Evolutionary conservation across 179 eudicot genomes (phyloP).

Genomic region (Silene noctiflora): DNA sequence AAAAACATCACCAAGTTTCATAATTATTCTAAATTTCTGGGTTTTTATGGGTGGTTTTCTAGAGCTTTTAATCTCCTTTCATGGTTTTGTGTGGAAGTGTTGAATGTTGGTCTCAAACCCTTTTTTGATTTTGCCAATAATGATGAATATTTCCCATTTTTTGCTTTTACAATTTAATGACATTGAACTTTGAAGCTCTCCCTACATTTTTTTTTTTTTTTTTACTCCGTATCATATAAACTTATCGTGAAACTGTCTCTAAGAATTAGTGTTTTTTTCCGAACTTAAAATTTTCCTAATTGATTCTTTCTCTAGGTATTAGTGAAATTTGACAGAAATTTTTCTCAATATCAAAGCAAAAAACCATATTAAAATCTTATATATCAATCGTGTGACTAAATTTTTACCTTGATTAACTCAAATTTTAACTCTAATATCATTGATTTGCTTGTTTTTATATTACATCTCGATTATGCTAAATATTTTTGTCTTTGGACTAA

Average conservation of each 20-base stretch:
- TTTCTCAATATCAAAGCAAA: slow-evolving; percentile 18
- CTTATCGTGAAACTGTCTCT: not conserved
- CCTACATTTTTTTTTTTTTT: slow-evolving; percentile 15
- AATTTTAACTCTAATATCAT: slow-evolving; percentile 17
- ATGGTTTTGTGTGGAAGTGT: slow-evolving; percentile 12
- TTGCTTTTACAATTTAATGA: slow-evolving; percentile 11
- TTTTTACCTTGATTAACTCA: slow-evolving; percentile 25
- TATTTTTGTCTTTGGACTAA: slow-evolving; percentile 8
- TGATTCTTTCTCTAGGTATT: slow-evolving; percentile 17
- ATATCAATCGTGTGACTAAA: not conserved
- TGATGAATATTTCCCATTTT: slow-evolving; percentile 9
- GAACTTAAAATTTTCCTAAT: not conserved
- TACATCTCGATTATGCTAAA: not conserved
- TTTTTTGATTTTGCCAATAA: slow-evolving; percentile 4
- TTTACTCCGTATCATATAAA: slow-evolving; percentile 11
- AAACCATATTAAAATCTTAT: not conserved
- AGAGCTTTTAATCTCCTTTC: slow-evolving; percentile 13
- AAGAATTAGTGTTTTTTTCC: not conserved
- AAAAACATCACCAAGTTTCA: slow-evolving; percentile 1
- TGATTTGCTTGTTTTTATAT: slow-evolving; percentile 12
- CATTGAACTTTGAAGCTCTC: slow-evolving; percentile 22
- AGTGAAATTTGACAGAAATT: slow-evolving; percentile 1
- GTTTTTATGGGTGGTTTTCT: not conserved
- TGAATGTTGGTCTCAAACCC: slow-evolving; percentile 10
- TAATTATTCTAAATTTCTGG: slow-evolving; percentile 9